phyloP scores from a whole-genome alignment of 192 early-diverging fungal genomes.

The Coemansia sp. region DNA sequence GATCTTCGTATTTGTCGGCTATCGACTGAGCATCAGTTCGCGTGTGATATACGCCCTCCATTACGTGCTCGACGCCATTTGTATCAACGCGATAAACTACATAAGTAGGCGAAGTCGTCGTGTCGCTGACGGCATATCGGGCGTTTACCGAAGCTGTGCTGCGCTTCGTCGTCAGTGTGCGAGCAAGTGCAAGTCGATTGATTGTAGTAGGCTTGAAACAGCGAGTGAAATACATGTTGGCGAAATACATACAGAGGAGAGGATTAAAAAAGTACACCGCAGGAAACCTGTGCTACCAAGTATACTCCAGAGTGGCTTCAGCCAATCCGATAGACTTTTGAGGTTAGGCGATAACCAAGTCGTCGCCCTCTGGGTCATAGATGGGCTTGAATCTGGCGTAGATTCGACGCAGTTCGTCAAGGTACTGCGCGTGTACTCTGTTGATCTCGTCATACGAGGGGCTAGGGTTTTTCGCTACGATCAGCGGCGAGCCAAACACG shows the following conservation, averaged over 20 bases:
- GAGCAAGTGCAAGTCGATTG: neutral
- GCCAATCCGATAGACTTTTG: neutral
- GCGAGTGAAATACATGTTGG: neutral
- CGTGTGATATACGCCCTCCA: slow-evolving; percentile 14
- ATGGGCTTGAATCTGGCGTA: slow-evolving; percentile 43
- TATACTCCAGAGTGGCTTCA: no score
- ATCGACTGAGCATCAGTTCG: slow-evolving; percentile 9
- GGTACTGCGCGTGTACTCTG: slow-evolving; percentile 33
- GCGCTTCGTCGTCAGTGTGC: neutral
- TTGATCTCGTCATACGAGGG: slow-evolving; percentile 43
- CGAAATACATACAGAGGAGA: neutral
- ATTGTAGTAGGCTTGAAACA: neutral
- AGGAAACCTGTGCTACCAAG: neutral
- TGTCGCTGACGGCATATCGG: neutral
- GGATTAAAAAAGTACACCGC: neutral
- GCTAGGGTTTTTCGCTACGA: slow-evolving; percentile 20
- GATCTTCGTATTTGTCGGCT: slow-evolving; percentile 22
- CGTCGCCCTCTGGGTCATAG: slow-evolving; percentile 49
- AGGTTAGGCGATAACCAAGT: slow-evolving; percentile 22
- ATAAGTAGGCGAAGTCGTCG: neutral
- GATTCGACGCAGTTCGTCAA: slow-evolving; percentile 30
- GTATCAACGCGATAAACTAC: slow-evolving; percentile 30
- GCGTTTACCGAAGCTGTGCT: neutral
- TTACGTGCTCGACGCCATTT: slow-evolving; percentile 29
- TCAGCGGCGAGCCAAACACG: slow-evolving; percentile 37